phyloP scores from a whole-genome alignment of 305 asterid species.

The Fraxinus dipetala region DNA sequence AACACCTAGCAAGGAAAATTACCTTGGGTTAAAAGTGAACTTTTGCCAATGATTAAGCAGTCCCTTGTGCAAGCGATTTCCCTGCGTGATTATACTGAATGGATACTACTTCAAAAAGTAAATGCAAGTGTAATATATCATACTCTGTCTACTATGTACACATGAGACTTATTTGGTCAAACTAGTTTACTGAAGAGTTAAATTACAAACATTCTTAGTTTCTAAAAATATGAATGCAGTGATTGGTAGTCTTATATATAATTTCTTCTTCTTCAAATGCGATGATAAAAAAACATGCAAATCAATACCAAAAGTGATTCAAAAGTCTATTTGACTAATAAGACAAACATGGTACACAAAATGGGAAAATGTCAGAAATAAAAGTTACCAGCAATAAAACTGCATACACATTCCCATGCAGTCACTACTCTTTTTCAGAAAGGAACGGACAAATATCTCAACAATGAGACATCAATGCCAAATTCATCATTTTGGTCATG shows the following conservation, averaged over 20 bases:
- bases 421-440: not conserved
- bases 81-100: constrained; percentile 45
- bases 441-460: not conserved
- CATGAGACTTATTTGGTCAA: not conserved
- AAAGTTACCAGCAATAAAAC: not conserved
- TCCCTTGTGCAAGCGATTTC: constrained; percentile 90
- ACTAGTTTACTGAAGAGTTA: not conserved
- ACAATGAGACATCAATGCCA: not conserved
- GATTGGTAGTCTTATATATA: not conserved
- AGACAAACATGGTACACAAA: not conserved
- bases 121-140: not conserved
- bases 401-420: not conserved
- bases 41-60: constrained; percentile 92
- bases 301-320: not conserved
- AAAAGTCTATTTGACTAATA: not conserved
- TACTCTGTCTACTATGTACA: not conserved
- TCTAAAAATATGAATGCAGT: not conserved
- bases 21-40: constrained; percentile 97
- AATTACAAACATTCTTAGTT: not conserved
- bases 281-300: not conserved
- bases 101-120: not conserved
- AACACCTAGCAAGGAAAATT: constrained; percentile 25
- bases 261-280: not conserved
- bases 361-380: not conserved
- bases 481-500: not conserved